phyloP scores from a whole-genome alignment of 2,329 filamentous ascomycete species.

The Chaetoscypha palmicola region DNA sequence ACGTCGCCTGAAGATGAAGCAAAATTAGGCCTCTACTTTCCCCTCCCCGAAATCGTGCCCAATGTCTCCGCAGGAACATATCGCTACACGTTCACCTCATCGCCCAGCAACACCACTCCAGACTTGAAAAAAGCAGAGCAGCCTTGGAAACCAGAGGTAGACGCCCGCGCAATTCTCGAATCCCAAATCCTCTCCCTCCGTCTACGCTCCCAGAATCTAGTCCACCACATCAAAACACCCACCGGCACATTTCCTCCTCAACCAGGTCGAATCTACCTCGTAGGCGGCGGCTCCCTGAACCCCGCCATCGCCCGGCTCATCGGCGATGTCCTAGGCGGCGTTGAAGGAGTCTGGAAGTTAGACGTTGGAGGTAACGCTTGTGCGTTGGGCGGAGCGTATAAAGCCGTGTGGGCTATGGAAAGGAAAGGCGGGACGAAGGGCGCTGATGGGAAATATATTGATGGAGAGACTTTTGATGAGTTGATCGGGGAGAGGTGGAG shows the following conservation, averaged over 20 bases:
- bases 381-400: conserved; percentile 88
- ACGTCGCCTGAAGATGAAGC: conserved; percentile 48
- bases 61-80: conserved; percentile 82
- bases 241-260: conserved; percentile 61
- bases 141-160: conserved; percentile 54
- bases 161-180: conserved; percentile 83
- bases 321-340: conserved; percentile 81
- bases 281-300: conserved; percentile 87
- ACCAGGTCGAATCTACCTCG: conserved; percentile 84
- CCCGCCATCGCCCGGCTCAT: conserved; percentile 78
- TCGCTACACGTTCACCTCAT: conserved; percentile 61
- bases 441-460: not conserved
- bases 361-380: conserved; percentile 95
- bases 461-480: conserved; percentile 75
- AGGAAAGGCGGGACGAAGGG: conserved; percentile 33
- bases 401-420: conserved; percentile 89
- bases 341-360: conserved; percentile 85
- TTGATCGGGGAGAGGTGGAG: conserved; percentile 78
- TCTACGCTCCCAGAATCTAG: conserved; percentile 72
- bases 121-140: too few relatives aligned
- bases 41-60: conserved; percentile 89
- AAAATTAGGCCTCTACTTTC: conserved; percentile 90
- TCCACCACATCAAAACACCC: conserved; percentile 53
- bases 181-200: conserved; percentile 91
- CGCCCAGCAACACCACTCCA: conserved; percentile 44